These are phyloP conservation scores for Agaricus sinodeliciosus DNA, from an alignment of 768 basidiomycete species.

Conservation along the genomic window DNA sequence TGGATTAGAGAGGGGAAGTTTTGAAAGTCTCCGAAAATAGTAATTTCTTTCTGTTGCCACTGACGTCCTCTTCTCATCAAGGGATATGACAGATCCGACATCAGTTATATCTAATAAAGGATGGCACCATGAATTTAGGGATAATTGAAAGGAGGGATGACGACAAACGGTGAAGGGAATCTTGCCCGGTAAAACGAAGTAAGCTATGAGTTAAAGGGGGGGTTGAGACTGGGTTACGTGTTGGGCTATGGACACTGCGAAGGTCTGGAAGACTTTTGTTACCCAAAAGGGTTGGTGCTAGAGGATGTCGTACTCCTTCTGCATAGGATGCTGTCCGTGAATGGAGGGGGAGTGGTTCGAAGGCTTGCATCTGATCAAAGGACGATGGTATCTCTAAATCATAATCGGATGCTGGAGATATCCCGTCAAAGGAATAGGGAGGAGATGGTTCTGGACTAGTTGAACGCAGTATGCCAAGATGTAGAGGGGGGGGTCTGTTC, in stretches of 20 bases:
- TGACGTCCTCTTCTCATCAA: conserved; percentile 29
- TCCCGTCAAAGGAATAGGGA: conserved; percentile 35
- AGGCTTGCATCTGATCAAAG: conserved; percentile 6
- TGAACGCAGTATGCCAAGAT: conserved; percentile 36
- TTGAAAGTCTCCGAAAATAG: conserved; percentile 91
- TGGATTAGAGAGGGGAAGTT: conserved; percentile 59
- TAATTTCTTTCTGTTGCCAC: conserved; percentile 81
- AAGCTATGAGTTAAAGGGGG: neutral
- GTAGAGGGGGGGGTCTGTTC: conserved; percentile 41
- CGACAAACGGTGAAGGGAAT: conserved; percentile 20
- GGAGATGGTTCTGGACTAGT: conserved; percentile 37
- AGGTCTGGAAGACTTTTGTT: conserved; percentile 91
- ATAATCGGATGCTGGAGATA: conserved; percentile 16
- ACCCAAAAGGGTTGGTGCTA: conserved; percentile 14
- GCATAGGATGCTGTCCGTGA: conserved; percentile 34
- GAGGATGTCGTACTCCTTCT: conserved; percentile 1
- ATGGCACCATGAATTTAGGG: conserved; percentile 14
- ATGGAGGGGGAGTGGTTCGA: conserved; percentile 38
- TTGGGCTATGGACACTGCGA: conserved; percentile 23
- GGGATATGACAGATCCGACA: conserved; percentile 15
- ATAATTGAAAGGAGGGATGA: conserved; percentile 20
- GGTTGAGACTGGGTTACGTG: conserved; percentile 6
- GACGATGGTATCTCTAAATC: conserved; percentile 2
- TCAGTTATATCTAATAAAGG: conserved; percentile 33
- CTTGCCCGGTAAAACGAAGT: neutral